Evolutionary conservation across 225 moss, liverwort and hornwort genomes (phyloP), one percentile per base, ranked within the genome.

Genomic region (Pseudisothecium myosuroides): DNA sequence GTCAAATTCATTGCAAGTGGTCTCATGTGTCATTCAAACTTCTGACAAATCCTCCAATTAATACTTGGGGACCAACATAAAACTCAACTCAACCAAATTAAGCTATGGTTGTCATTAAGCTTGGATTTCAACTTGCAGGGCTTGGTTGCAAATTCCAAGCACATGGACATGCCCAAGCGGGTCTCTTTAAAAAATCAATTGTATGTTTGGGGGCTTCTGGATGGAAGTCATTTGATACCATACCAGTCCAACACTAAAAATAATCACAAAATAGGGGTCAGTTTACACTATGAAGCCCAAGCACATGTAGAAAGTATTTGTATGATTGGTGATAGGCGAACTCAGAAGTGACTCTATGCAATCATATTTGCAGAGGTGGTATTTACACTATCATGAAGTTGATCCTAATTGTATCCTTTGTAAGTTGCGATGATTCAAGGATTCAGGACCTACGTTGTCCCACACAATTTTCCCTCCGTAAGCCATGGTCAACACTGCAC

Each of bases 391-490:
- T 90, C 67, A 87, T 66, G 82, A 80, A 36, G 87, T 82, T 77
- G 68, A 75, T 50, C 90, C 87, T 89, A 88, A 89, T 79, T 90
- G 86, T 88, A 90, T 89, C 89, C 94, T 94, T 87, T 93, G 93
- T 84, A 85, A 77, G 56, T 64, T 90, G 54, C 88, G 81, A 36
- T 85, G n/a, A 41, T 55, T 86, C 83, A 92, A 86, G 76, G 92
- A 91, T 78, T 93, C 91, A 87, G 91, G 83, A 74, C 92, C 89
- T 64, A 95, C 41, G 80, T 94, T 97, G 82, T 95, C 95, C 96
- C 97, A 97, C 54, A 96, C 89, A 83, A 95, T 88, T 92, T 95
- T 97, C 89, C 93, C 95, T 84, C 95, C 95, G 82, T 93, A 90
- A 71, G 88, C 73, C 91, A 93, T 85, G 76, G 95, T 95, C 84